Percentiles rank a stretch among this genome's conserved stretches.
These are phyloP conservation scores for Tulasnella calospora DNA, from an alignment of 768 basidiomycete species.

Conservation along the genomic window DNA sequence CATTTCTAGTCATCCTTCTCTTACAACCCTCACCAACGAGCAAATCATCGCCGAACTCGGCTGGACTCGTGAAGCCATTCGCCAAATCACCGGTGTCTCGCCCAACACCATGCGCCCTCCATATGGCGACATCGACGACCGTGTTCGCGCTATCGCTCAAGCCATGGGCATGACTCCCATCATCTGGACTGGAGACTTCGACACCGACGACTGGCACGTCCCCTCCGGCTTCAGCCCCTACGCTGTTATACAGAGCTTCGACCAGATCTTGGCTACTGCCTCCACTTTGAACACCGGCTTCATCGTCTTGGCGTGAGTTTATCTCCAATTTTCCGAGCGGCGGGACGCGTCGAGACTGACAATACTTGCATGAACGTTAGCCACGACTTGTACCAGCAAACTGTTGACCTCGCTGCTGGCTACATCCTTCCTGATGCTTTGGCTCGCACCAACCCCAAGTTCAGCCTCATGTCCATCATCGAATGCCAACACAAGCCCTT, in stretches of 20 bases:
- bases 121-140: slow-evolving; percentile 57
- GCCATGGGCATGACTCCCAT: slow-evolving; percentile 81
- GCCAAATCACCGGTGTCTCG: slow-evolving; percentile 58
- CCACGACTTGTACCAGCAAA: slow-evolving; percentile 79
- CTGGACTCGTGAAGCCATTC: slow-evolving; percentile 81
- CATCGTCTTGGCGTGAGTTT: slow-evolving; percentile 66
- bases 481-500: slow-evolving; percentile 56
- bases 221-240: slow-evolving; percentile 56
- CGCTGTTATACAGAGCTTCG: slow-evolving; percentile 47
- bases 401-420: slow-evolving; percentile 78
- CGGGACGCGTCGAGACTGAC: neutral
- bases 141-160: slow-evolving; percentile 75
- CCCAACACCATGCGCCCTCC: slow-evolving; percentile 26
- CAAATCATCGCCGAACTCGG: slow-evolving; percentile 82
- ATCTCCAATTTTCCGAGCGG: neutral
- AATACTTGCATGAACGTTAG: neutral
- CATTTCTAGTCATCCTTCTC: slow-evolving; percentile 45
- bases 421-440: slow-evolving; percentile 81
- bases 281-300: slow-evolving; percentile 63
- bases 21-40: slow-evolving; percentile 73
- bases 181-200: slow-evolving; percentile 82
- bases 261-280: slow-evolving; percentile 62
- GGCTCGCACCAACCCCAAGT: slow-evolving; percentile 54
- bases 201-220: slow-evolving; percentile 78
- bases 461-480: slow-evolving; percentile 68